These are phyloP conservation scores for Galerina marginata DNA, from an alignment of 768 basidiomycete species.

Conservation along the genomic window DNA sequence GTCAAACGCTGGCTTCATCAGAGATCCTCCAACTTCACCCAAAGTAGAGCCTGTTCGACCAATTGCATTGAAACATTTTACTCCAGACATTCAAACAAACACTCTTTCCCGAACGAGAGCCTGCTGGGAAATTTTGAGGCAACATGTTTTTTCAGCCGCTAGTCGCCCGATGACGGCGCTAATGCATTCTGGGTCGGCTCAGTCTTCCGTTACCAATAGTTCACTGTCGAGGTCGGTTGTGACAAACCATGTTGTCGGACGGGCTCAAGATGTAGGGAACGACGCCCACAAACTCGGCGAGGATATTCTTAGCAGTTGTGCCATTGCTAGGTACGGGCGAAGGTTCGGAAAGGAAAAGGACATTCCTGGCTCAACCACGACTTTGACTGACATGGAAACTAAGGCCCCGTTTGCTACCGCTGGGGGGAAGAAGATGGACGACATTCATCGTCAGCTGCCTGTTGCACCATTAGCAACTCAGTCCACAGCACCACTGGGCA, in stretches of 20 bases:
- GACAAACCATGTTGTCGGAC: conserved; percentile 66
- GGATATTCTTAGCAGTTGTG: conserved; percentile 62
- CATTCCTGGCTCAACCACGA: conserved; percentile 22
- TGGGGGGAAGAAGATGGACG: conserved; percentile 32
- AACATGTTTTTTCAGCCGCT: conserved; percentile 51
- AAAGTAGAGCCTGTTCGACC: conserved; percentile 26
- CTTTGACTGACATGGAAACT: conserved; percentile 19
- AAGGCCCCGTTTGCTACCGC: conserved; percentile 21
- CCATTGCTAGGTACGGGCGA: conserved; percentile 47
- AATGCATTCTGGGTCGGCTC: conserved; percentile 32
- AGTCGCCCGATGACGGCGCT: conserved; percentile 31
- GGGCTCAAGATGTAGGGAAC: conserved; percentile 57
- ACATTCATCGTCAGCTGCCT: conserved; percentile 48
- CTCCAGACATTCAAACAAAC: conserved; percentile 37
- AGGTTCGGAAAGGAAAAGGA: conserved; percentile 30
- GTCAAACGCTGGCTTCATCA: background rate
- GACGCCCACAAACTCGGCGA: conserved; percentile 56
- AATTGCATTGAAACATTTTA: conserved; percentile 30
- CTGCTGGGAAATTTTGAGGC: conserved; percentile 60
- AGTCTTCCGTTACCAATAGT: conserved; percentile 21
- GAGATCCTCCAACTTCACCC: conserved; percentile 12
- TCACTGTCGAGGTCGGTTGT: conserved; percentile 30
- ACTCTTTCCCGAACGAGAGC: conserved; percentile 41
- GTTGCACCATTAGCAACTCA: conserved; percentile 32
- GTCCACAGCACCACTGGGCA: conserved; percentile 30